phyloP scores from a whole-genome alignment of 2,329 filamentous ascomycete species.

The Penicillium corylophilum region DNA sequence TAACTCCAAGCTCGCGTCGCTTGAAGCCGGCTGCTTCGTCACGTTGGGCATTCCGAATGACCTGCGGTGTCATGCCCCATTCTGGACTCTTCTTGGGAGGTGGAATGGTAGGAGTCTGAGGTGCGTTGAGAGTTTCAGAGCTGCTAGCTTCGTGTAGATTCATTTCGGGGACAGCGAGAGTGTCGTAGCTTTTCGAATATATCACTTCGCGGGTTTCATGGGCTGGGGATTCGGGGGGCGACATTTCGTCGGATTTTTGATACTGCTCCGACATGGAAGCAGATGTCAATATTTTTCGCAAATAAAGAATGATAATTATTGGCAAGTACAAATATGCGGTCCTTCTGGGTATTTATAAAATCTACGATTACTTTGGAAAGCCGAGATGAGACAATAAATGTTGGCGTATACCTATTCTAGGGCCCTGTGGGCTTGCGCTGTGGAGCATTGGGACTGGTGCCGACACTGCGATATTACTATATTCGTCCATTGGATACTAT shows the following conservation, averaged over 20 bases:
- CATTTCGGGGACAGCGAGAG: slow-evolving; percentile 15
- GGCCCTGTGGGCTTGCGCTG: not conserved
- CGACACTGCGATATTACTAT: not conserved
- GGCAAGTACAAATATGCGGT: slow-evolving; percentile 61
- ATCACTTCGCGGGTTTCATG: not conserved
- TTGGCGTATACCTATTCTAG: slow-evolving; percentile 1
- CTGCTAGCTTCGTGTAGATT: slow-evolving; percentile 22
- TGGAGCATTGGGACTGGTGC: not conserved
- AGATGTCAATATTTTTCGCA: slow-evolving; percentile 1
- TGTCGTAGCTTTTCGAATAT: slow-evolving; percentile 8
- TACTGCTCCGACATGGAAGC: slow-evolving; percentile 10
- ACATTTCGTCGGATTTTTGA: slow-evolving; percentile 4
- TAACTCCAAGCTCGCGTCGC: slow-evolving; percentile 64
- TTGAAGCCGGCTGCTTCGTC: slow-evolving; percentile 63
- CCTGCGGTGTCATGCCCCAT: slow-evolving; percentile 45
- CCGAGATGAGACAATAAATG: not conserved
- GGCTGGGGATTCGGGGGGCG: slow-evolving; percentile 2
- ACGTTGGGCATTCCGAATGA: slow-evolving; percentile 49
- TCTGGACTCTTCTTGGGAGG: slow-evolving; percentile 27
- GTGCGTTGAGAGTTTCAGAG: slow-evolving; percentile 19
- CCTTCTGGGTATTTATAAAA: not conserved
- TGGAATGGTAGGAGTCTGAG: slow-evolving; percentile 3
- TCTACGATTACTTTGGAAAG: not conserved
- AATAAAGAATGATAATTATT: slow-evolving; percentile 40
- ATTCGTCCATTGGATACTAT: not conserved